Percentiles rank a stretch among this genome's conserved stretches.
Conservation (phyloP, 805 yeast genomes). For the Candida morakotiae region DNA sequence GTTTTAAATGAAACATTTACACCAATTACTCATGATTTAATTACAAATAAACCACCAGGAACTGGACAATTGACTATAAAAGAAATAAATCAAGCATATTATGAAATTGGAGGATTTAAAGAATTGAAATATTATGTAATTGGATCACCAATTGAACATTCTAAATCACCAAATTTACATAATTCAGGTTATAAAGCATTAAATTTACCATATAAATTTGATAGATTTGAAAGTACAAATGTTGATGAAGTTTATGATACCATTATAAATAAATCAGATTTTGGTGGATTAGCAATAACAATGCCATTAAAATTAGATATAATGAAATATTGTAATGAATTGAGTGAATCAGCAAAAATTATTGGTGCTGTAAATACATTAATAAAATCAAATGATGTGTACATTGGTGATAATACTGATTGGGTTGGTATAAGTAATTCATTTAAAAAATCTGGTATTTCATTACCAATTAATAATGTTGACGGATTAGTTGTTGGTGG, state of each 20-base stretch:
- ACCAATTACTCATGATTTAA: conserved; percentile 72
- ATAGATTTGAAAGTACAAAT: conserved; percentile 61
- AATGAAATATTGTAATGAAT: conserved; percentile 57
- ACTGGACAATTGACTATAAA: conserved; percentile 73
- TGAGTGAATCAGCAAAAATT: conserved; percentile 70
- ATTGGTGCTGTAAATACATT: conserved; percentile 96
- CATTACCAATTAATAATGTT: conserved; percentile 32
- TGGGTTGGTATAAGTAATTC: conserved; percentile 85
- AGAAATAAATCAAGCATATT: conserved; percentile 56
- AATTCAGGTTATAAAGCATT: conserved; percentile 70
- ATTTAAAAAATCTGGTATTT: conserved; percentile 59
- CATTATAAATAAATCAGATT: conserved; percentile 44
- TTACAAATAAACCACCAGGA: conserved; percentile 54
- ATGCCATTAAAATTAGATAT: conserved; percentile 88
- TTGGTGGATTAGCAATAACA: conserved; percentile 96
- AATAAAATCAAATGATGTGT: conserved; percentile 25
- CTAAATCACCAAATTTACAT: conserved; percentile 87
- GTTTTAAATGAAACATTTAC: conserved; percentile 73
- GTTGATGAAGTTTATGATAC: conserved; percentile 52
- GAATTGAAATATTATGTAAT: conserved; percentile 64
- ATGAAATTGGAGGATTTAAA: conserved; percentile 59
- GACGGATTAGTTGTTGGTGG: conserved; percentile 88
- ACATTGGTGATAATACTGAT: conserved; percentile 89
- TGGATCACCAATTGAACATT: conserved; percentile 81
- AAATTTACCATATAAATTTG: conserved; percentile 74